Percentiles rank a stretch among this genome's conserved stretches.
phyloP scores from a whole-genome alignment of 108 stramenopile species.

The Nitzschia sp. region DNA sequence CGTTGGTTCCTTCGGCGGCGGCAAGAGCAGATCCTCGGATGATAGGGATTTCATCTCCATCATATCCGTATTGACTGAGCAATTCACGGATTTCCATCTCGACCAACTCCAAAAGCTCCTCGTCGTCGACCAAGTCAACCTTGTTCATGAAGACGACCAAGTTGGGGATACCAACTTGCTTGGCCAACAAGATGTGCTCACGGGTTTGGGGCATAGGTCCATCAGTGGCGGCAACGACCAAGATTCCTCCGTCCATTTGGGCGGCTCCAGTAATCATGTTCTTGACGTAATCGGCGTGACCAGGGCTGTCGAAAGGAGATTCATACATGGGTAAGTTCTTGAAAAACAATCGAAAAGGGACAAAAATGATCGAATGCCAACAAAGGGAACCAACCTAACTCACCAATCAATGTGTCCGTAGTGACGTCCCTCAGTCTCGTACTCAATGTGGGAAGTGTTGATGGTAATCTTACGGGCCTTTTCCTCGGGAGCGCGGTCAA shows the following conservation, averaged over 20 bases:
- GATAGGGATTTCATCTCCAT: slow-evolving; percentile 96
- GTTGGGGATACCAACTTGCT: slow-evolving; percentile 98
- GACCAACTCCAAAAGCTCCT: slow-evolving; percentile 97
- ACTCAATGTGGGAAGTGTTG: slow-evolving; percentile 98
- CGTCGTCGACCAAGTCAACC: slow-evolving; percentile 96
- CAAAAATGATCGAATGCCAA: slow-evolving; percentile 1
- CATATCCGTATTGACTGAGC: slow-evolving; percentile 94
- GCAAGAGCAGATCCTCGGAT: slow-evolving; percentile 96
- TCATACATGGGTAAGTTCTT: not conserved
- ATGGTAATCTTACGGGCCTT: slow-evolving; percentile 86
- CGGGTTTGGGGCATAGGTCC: slow-evolving; percentile 99
- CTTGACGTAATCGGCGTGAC: slow-evolving; percentile 99
- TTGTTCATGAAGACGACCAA: slow-evolving; percentile 99
- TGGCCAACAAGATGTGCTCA: slow-evolving; percentile 98
- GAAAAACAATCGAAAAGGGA: not conserved
- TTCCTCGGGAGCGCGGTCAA: slow-evolving; percentile 98
- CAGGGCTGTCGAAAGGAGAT: slow-evolving; percentile 62
- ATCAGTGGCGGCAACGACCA: slow-evolving; percentile 98
- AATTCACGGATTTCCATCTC: slow-evolving; percentile 99
- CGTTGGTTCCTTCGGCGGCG: slow-evolving; percentile 91
- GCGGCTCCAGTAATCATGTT: slow-evolving; percentile 99
- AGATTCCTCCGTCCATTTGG: slow-evolving; percentile 99
- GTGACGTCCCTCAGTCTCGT: slow-evolving; percentile 93
- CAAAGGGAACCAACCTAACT: slow-evolving; percentile 15
- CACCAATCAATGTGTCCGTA: slow-evolving; percentile 99